Percentiles rank a stretch among this genome's conserved stretches.
Conservation (phyloP, 2,329 filamentous ascomycete species). For the Pyricularia grisea region DNA sequence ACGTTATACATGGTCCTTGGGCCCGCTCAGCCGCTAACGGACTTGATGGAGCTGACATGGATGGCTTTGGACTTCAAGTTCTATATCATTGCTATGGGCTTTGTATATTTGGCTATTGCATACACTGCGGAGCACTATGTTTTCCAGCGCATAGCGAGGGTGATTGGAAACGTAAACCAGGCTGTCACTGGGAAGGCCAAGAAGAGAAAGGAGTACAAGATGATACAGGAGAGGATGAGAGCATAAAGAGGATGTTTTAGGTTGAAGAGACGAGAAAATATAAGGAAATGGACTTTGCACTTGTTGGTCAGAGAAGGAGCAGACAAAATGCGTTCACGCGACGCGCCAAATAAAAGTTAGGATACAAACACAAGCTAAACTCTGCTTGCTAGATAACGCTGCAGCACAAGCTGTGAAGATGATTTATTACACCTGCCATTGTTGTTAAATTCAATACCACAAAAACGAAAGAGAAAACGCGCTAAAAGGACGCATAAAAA, state of each 20-base stretch:
- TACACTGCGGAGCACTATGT: slow-evolving; percentile 65
- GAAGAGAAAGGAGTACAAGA: slow-evolving; percentile 80
- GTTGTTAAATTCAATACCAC: not conserved
- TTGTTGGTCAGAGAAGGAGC: not conserved
- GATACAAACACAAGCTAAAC: not conserved
- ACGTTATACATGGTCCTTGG: slow-evolving; percentile 73
- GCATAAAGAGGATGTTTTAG: slow-evolving; percentile 15
- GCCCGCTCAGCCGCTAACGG: slow-evolving; percentile 58
- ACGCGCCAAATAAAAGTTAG: not conserved
- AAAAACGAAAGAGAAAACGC: not conserved
- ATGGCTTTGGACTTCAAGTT: slow-evolving; percentile 65
- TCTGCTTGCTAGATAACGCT: not conserved
- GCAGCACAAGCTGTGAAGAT: not conserved
- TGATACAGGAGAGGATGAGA: slow-evolving; percentile 61
- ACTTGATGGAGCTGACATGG: slow-evolving; percentile 77
- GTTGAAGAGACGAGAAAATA: not conserved
- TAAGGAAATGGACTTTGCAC: not conserved
- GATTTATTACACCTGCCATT: not conserved
- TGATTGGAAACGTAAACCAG: slow-evolving; percentile 53
- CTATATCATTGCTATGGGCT: slow-evolving; percentile 62
- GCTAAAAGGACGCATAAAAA: not conserved
- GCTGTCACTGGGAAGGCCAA: slow-evolving; percentile 54
- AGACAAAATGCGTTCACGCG: not conserved
- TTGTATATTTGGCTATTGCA: slow-evolving; percentile 57
- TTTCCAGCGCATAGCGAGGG: slow-evolving; percentile 58